These are phyloP conservation scores for Leavenworthia alabamica DNA, from an alignment of 345 rosid species.

Conservation along the genomic window DNA sequence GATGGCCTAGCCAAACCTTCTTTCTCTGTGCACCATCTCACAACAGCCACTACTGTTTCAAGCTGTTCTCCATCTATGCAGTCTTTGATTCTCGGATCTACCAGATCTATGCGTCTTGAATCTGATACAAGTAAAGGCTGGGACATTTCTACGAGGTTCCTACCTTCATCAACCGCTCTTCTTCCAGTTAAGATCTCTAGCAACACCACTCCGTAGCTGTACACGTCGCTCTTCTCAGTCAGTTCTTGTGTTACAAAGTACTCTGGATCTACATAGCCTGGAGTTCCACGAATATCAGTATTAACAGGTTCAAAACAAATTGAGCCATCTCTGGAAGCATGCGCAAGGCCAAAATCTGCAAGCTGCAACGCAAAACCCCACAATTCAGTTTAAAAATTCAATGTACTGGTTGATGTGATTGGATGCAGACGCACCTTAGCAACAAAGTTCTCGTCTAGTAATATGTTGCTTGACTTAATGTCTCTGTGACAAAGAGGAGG, in stretches of 20 bases:
- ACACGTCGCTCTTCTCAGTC: conserved; percentile 84
- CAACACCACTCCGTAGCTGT: conserved; percentile 90
- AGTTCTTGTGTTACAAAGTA: conserved; percentile 78
- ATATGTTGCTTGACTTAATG: conserved; percentile 93
- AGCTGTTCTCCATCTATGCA: conserved; percentile 73
- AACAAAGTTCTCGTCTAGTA: conserved; percentile 76
- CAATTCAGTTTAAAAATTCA: not conserved
- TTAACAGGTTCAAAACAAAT: conserved; percentile 80
- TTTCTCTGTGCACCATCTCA: conserved; percentile 87
- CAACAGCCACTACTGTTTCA: conserved; percentile 47
- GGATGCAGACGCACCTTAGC: conserved; percentile 57
- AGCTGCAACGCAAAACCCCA: conserved; percentile 42
- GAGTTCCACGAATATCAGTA: conserved; percentile 91
- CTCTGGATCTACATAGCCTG: conserved; percentile 98
- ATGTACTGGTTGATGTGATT: not conserved
- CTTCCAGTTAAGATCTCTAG: conserved; percentile 75
- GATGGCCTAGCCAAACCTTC: conserved; percentile 82
- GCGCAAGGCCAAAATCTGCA: conserved; percentile 96
- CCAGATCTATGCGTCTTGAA: conserved; percentile 47
- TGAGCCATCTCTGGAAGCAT: conserved; percentile 88
- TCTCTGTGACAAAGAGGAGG: conserved; percentile 97
- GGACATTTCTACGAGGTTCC: conserved; percentile 68
- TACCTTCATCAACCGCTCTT: conserved; percentile 70
- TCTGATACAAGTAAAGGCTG: conserved; percentile 50
- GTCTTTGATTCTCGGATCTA: conserved; percentile 57